Base-by-base conservation (phyloP, 805 yeast species). In the Saccharomycodes ludwigii region DNA sequence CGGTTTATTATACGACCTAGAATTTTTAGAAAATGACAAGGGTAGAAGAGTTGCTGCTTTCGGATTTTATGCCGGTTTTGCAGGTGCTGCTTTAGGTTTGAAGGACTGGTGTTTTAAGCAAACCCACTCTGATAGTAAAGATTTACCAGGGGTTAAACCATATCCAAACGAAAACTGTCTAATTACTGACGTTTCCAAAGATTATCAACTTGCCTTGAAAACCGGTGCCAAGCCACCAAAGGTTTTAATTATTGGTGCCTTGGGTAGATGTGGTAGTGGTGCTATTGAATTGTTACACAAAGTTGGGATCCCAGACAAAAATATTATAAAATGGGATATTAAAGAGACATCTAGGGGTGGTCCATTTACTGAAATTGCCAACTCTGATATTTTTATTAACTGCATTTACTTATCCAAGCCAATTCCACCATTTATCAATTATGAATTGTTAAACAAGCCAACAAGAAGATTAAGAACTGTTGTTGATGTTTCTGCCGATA, bases 61-160 rank as follows among this genome's bases (percentile, higher is more conserved):
- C 54, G 99, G 99, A n/a, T 91, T 73, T 66, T 88, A 88, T 57
- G 98, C 99, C 27, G 99, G 99, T n/a, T 91, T 91, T 56, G 98
- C 97, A 5, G 99, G 99, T 50, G 98, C 99, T 21, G 99, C 98
- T 21, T 61, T 91, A 34, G 98, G 98, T 48, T 66, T 88, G 31
- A 73, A 73, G 56, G 94, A 85, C 58, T 91, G 97, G 95, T 80
- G 94, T 31, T 78, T 80, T 63, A 88, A 88, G 59, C 88, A 82
- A 57, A 59, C 74, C 23, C 77, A 81, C 54, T 37, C 68, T 6
- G 83, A 75, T 48, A 50, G 62, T 34, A 72, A 75, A 54, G 74
- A 83, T 41, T 65, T 91, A 44, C 81, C 82, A 24, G 83, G 84
- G 32, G 81, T 86, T 26, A 50, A 73, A 20, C 93, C 96, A 27